Evolutionary conservation across 2,329 filamentous ascomycete species (phyloP).

Genomic region (Exophiala xenobiotica): DNA sequence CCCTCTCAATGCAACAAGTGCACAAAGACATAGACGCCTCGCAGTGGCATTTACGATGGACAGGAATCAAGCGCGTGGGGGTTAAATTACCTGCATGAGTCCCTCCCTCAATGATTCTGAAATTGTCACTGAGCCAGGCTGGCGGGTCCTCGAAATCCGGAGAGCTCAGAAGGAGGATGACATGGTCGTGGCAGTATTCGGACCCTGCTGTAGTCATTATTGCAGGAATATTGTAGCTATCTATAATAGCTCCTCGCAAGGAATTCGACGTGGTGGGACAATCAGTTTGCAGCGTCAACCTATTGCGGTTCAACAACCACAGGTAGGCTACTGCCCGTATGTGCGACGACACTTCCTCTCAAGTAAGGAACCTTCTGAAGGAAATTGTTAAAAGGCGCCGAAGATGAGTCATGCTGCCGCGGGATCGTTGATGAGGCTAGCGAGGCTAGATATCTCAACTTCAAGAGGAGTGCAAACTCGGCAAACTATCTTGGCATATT

Average conservation of each 20-base stretch:
- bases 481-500: conserved; percentile 6
- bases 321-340: no score
- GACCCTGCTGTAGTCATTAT: conserved; percentile 14
- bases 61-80: no score
- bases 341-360: no score
- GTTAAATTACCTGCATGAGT: conserved; percentile 27
- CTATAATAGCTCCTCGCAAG: background rate
- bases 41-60: no score
- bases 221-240: background rate
- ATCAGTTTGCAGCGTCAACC: no score
- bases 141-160: conserved; percentile 29
- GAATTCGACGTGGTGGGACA: no score
- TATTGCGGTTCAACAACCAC: no score
- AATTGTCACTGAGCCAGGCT: conserved; percentile 30
- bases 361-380: no score
- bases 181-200: conserved; percentile 27
- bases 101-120: conserved; percentile 31
- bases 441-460: background rate
- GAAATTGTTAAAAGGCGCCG: no score
- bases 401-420: no score
- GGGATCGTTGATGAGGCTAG: no score
- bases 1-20: background rate
- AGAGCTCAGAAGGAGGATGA: conserved; percentile 28
- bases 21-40: background rate
- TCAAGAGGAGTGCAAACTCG: background rate